Evolutionary conservation across 495 filamentous ascomycete genomes (phyloP).

Genomic region (Lasiosphaeria ovina): DNA sequence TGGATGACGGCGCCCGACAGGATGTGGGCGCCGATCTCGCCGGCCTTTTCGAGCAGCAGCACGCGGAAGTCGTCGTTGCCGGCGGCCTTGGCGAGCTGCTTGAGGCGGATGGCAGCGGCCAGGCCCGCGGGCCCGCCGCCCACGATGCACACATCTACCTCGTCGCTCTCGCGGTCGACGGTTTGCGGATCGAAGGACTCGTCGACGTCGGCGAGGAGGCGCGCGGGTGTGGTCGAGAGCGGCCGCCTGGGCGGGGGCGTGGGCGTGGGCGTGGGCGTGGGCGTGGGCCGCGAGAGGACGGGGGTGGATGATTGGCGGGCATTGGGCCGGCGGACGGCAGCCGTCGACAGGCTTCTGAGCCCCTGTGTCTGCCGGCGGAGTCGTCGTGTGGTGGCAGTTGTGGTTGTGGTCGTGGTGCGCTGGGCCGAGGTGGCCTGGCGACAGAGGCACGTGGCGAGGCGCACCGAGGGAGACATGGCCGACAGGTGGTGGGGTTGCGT

Average conservation of each 20-base stretch:
- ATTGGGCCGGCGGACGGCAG: constrained; percentile 3
- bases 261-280: not conserved
- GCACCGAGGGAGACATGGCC: constrained; percentile 23
- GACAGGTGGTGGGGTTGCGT: constrained; percentile 18
- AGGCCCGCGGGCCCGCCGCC: constrained; percentile 93
- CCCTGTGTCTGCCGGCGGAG: constrained; percentile 16
- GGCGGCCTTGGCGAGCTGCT: constrained; percentile 93
- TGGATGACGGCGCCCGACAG: constrained; percentile 95
- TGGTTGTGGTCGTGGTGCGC: constrained; percentile 4
- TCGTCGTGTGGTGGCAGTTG: constrained; percentile 5
- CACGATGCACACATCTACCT: constrained; percentile 96
- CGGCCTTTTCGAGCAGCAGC: constrained; percentile 89
- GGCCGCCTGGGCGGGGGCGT: constrained; percentile 2
- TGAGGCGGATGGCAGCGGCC: constrained; percentile 87
- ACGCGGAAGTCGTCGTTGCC: constrained; percentile 96
- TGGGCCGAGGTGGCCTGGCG: constrained; percentile 21
- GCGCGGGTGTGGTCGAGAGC: constrained; percentile 43
- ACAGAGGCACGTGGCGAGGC: constrained; percentile 30
- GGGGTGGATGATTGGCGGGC: constrained; percentile 9
- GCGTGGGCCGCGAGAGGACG: not conserved
- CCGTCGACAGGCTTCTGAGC: constrained; percentile 22
- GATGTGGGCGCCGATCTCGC: constrained; percentile 92
- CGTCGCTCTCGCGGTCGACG: constrained; percentile 81
- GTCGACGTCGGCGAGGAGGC: constrained; percentile 50
- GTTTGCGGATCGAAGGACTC: constrained; percentile 69